Evolutionary conservation across 176 grass and related monocot genomes (phyloP), one percentile per base, ranked within the genome.

Genomic region (Phoenix dactylifera): DNA sequence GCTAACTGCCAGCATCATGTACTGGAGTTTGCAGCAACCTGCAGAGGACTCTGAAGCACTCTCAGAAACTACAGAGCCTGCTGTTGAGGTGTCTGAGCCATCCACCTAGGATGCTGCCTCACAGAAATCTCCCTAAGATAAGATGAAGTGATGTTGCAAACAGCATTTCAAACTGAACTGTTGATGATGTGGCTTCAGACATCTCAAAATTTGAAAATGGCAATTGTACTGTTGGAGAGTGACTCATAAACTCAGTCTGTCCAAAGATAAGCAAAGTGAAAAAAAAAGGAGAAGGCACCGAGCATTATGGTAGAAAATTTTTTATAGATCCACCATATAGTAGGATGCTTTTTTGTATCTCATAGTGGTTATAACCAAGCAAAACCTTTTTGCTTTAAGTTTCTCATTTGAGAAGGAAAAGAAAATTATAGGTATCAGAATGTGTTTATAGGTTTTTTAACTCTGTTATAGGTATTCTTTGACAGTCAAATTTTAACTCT

Each of bases 1-100:
- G 35, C 83, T 97, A 22, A 91, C 92, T 23, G 92, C 92, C 6
- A 91, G 92, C 76, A 83, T 97, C 48, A 97, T 97, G 92, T 88
- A 88, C 26, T 97, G 86, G 80, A 85, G 92, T 63, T 67, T 97
- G 29, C 80, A 82, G 15, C 79, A 76, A 52, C 65, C 79, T 52
- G 60, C 77, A 52, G 84, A 90, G 79, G 65, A 57, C 51, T 32
- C 63, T 10, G 74, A 73, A 70, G 76, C 66, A 51, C 32, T 7
- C 32, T 76, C 81, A 17, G 92, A 97, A 39, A 72, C 74, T 70
- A 4, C 26, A 28, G 57, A 60, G 76, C 77, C 73, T 5, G 87
- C 83, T 67, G 80, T 83, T 5, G 63, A 73, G 26, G 22, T 73
- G 12, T 98, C 87, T 0, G 93, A 98, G 68, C 12, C 52, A 3